A percentile compares a stretch with the other conserved stretches of the same genome.
Conservation (phyloP, 2,329 filamentous ascomycete genomes). For the Eutypella sp. region DNA sequence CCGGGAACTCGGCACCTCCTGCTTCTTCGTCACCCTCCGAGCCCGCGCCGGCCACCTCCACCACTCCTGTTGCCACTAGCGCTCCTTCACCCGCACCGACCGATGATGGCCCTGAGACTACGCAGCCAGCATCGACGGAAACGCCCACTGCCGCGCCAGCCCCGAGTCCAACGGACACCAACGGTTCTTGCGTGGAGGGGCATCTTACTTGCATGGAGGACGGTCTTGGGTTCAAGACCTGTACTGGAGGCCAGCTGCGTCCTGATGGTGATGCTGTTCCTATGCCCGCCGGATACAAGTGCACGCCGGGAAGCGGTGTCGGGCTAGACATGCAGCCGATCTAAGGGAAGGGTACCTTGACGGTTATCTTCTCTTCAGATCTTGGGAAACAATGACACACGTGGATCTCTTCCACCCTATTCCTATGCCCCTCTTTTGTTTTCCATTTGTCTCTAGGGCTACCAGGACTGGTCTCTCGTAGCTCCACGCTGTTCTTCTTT, state of each 20-base stretch:
- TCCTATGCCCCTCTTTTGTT: too few species aligned
- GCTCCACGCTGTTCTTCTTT: too few species aligned
- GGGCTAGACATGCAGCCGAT: constrained; percentile 16
- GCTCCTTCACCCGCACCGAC: too few species aligned
- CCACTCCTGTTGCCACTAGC: too few species aligned
- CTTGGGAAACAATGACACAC: too few species aligned
- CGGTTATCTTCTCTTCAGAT: too few species aligned
- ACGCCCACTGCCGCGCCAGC: neutral
- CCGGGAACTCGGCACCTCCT: neutral
- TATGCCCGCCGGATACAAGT: constrained; percentile 17
- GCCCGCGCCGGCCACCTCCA: too few species aligned
- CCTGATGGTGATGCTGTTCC: constrained; percentile 6
- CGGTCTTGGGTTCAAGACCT: constrained; percentile 18
- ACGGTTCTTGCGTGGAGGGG: constrained; percentile 14
- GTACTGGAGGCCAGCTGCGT: constrained; percentile 18
- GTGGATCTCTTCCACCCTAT: too few species aligned
- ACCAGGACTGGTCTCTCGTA: too few species aligned
- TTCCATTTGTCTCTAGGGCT: too few species aligned
- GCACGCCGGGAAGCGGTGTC: constrained; percentile 12
- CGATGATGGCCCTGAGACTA: neutral
- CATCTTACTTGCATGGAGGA: constrained; percentile 21
- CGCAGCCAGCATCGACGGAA: neutral
- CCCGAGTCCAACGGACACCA: neutral
- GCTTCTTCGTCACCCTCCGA: neutral
- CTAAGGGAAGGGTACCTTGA: neutral